Conservation (phyloP, 768 basidiomycete species). For the Chalciporus chontae region DNA sequence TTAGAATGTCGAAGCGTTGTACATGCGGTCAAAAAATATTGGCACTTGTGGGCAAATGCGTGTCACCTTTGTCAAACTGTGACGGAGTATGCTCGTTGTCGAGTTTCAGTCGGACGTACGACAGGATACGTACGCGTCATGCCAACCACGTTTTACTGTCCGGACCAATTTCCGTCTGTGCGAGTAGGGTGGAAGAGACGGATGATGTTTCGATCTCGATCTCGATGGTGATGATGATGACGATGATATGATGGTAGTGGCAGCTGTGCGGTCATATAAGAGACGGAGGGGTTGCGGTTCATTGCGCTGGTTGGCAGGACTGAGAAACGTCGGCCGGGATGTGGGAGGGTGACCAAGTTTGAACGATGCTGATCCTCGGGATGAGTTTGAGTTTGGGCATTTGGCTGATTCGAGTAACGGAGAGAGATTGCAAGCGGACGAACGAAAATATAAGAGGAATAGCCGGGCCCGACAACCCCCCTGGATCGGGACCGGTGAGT, state of each 20-base stretch:
- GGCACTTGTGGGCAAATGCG: no score
- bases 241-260: no score
- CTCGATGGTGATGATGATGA: no score
- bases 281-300: no score
- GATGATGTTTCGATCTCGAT: neutral
- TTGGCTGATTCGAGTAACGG: no score
- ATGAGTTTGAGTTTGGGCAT: neutral
- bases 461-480: neutral
- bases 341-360: neutral
- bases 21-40: neutral
- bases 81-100: no score
- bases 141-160: neutral
- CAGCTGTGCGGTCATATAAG: no score
- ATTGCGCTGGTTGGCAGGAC: neutral
- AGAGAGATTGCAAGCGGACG: no score
- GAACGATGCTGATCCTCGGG: neutral
- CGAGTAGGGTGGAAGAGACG: no score
- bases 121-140: neutral
- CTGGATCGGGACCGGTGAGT: slow-evolving; percentile 12
- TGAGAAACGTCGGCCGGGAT: neutral
- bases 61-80: no score
- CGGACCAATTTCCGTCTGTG: no score
- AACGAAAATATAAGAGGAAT: neutral
- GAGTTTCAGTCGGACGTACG: no score
- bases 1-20: neutral